Percentiles rank a stretch among this genome's conserved stretches.
These are phyloP conservation scores for Lippia alba DNA, from an alignment of 305 asterid species.

Conservation along the genomic window DNA sequence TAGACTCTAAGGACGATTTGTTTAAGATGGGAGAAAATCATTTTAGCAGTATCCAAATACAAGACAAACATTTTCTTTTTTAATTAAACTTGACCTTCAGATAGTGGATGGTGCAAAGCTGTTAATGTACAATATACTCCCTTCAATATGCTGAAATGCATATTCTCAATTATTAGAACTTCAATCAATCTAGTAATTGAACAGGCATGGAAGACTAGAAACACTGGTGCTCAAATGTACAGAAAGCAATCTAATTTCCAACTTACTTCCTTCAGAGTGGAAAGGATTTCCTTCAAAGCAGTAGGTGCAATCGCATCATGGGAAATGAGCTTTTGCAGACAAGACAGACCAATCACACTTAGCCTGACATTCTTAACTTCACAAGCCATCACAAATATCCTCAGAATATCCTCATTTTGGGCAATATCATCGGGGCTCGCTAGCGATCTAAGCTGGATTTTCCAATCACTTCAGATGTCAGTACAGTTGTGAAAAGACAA, in stretches of 20 bases:
- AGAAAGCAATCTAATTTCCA: background rate
- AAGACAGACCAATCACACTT: conserved; percentile 87
- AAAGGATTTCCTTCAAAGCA: conserved; percentile 78
- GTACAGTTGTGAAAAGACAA: conserved; percentile 25
- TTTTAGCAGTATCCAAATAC: conserved; percentile 12
- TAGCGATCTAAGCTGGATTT: conserved; percentile 82
- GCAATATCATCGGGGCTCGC: conserved; percentile 91
- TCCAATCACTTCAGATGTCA: conserved; percentile 34
- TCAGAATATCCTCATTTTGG: conserved; percentile 80
- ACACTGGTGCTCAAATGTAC: conserved; percentile 15
- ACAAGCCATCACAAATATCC: conserved; percentile 96
- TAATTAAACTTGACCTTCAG: background rate
- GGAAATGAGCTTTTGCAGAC: conserved; percentile 92
- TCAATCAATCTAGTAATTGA: conserved; percentile 25
- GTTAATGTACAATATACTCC: background rate
- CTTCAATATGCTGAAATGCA: no score
- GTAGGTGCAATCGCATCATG: conserved; percentile 93
- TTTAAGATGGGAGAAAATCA: background rate
- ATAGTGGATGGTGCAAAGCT: background rate
- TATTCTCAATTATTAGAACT: conserved; percentile 1
- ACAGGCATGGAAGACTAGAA: conserved; percentile 14
- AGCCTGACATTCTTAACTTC: conserved; percentile 84
- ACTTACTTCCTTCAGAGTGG: conserved; percentile 91
- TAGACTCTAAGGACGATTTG: background rate
- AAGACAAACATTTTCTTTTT: background rate